phyloP scores from a whole-genome alignment of 805 yeast species.

The Sugiyamaella americana region DNA sequence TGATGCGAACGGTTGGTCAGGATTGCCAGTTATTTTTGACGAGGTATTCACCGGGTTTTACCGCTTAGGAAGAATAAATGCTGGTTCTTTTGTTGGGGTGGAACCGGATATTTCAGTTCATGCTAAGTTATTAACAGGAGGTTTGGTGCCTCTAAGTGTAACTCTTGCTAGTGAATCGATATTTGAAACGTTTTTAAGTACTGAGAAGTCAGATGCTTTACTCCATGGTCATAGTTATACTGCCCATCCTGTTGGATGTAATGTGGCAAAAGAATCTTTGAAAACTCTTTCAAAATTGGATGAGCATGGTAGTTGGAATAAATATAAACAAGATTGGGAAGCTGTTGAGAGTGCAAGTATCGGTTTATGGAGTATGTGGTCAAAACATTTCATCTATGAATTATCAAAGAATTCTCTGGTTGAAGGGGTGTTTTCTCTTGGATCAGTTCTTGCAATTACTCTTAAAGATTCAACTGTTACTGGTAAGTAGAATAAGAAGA shows the following conservation, averaged over 20 bases:
- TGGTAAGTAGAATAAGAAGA: conserved; percentile 6
- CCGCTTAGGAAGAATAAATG: conserved; percentile 20
- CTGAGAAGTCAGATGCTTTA: conserved; percentile 22
- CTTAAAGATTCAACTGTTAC: conserved; percentile 11
- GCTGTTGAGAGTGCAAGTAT: conserved; percentile 2
- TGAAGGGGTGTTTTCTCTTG: conserved; percentile 20
- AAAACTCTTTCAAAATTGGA: conserved; percentile 11
- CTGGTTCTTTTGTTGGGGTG: conserved; percentile 16
- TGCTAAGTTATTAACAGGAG: conserved; percentile 27
- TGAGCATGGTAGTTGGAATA: conserved; percentile 13
- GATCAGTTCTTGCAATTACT: conserved; percentile 21
- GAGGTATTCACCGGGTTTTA: conserved; percentile 27
- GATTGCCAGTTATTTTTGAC: conserved; percentile 24
- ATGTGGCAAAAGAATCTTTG: conserved; percentile 20
- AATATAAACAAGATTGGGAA: conserved; percentile 16
- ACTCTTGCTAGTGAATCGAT: conserved; percentile 23
- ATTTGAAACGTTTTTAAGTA: conserved; percentile 22
- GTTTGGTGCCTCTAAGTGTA: conserved; percentile 22
- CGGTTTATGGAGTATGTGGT: conserved; percentile 20
- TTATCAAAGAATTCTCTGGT: conserved; percentile 15
- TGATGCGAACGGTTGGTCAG: conserved; percentile 16
- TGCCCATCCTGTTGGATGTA: conserved; percentile 26
- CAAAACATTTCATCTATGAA: conserved; percentile 14
- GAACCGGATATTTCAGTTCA: conserved; percentile 25
- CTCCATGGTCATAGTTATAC: conserved; percentile 27